phyloP scores from a whole-genome alignment of 257 asterid species.

The Primulina eburnea region DNA sequence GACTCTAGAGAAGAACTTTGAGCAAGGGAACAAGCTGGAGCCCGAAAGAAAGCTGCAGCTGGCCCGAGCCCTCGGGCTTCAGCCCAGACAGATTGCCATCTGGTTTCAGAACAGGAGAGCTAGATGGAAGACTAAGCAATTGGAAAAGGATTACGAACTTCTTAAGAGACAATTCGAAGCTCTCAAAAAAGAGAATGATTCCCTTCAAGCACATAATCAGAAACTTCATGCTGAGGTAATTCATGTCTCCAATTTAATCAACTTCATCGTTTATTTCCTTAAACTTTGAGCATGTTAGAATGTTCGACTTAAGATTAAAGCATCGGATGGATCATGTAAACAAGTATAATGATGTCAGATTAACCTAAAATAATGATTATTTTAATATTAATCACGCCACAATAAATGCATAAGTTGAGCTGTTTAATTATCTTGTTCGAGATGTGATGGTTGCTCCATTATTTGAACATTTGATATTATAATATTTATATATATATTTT shows the following conservation, averaged over 20 bases:
- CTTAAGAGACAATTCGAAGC: slow-evolving; percentile 55
- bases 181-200: slow-evolving; percentile 45
- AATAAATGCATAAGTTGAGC: no score
- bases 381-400: no score
- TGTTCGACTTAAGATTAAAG: no score
- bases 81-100: slow-evolving; percentile 60
- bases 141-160: slow-evolving; percentile 53
- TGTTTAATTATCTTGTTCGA: no score
- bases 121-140: slow-evolving; percentile 59
- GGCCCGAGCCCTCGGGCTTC: slow-evolving; percentile 62
- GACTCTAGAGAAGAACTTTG: slow-evolving; percentile 51
- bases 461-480: no score
- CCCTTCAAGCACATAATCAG: slow-evolving; percentile 45
- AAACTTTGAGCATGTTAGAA: no score
- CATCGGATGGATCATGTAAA: no score
- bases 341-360: no score
- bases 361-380: no score
- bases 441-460: no score
- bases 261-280: no score
- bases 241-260: background rate
- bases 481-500: no score
- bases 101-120: slow-evolving; percentile 70
- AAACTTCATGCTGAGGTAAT: slow-evolving; percentile 55
- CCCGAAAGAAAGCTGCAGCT: slow-evolving; percentile 64
- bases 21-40: slow-evolving; percentile 54